These are phyloP conservation scores for Ustilago shanxiensis DNA, from an alignment of 1,284 basidiomycete species.

Conservation along the genomic window DNA sequence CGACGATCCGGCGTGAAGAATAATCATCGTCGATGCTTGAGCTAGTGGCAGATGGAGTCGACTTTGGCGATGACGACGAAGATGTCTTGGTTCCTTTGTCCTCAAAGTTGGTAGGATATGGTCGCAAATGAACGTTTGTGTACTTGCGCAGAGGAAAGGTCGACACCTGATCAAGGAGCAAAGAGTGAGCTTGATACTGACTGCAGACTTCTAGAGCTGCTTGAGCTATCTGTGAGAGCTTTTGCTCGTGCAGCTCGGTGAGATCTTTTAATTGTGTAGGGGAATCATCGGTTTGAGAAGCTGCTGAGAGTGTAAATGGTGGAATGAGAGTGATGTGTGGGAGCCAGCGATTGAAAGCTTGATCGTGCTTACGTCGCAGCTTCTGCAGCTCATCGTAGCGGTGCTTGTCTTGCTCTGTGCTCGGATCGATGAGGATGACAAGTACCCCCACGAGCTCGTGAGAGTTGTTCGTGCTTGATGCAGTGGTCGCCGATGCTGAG, in stretches of 20 bases:
- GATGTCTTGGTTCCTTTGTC: constrained; percentile 2
- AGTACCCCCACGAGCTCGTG: constrained; percentile 15
- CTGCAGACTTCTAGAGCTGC: neutral
- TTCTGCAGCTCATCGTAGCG: constrained; percentile 19
- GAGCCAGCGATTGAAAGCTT: constrained; percentile 26
- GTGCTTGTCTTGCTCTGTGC: constrained; percentile 1
- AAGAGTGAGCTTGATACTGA: neutral
- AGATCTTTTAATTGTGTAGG: neutral
- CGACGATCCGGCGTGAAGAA: constrained; percentile 14
- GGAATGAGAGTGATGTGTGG: constrained; percentile 40
- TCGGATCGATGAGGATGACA: constrained; percentile 18
- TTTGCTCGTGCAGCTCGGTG: neutral
- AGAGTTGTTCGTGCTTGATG: neutral
- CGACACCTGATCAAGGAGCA: constrained; percentile 30
- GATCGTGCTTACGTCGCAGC: constrained; percentile 18
- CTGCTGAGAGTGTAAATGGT: constrained; percentile 13
- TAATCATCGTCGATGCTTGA: neutral
- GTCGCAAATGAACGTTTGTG: constrained; percentile 34
- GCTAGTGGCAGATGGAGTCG: neutral
- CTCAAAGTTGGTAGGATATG: constrained; percentile 26
- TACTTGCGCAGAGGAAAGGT: constrained; percentile 18
- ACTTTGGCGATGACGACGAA: neutral
- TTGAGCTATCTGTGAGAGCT: constrained; percentile 9
- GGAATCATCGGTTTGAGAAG: neutral
- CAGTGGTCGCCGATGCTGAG: neutral